Evolutionary conservation across 805 yeast species (phyloP).

Genomic region (Lachancea fermentati): DNA sequence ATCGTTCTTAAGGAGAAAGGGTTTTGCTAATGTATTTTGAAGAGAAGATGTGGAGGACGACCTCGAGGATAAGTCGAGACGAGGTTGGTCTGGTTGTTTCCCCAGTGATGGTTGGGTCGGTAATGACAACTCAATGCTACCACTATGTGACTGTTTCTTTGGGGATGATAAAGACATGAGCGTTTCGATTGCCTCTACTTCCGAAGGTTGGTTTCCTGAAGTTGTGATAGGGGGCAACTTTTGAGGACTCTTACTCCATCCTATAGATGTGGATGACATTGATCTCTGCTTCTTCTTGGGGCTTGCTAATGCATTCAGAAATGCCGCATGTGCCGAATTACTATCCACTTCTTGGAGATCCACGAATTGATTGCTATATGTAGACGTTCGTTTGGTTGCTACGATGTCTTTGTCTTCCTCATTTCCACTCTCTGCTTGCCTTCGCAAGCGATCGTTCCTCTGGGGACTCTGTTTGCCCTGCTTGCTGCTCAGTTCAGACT

Average conservation of each 20-base stretch:
- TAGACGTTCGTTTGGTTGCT: slow-evolving; percentile 1
- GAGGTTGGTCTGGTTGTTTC: slow-evolving; percentile 2
- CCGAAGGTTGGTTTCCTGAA: slow-evolving; percentile 22
- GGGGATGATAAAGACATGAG: slow-evolving; percentile 39
- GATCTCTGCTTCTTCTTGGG: slow-evolving; percentile 24
- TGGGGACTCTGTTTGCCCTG: neutral
- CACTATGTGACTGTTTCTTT: slow-evolving; percentile 19
- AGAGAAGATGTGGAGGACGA: slow-evolving; percentile 13
- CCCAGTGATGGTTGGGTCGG: slow-evolving; percentile 9
- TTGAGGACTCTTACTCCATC: slow-evolving; percentile 1
- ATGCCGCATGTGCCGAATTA: slow-evolving; percentile 37
- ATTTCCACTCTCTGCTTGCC: no score
- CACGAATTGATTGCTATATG: slow-evolving; percentile 13
- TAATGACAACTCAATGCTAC: slow-evolving; percentile 9
- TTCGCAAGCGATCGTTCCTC: neutral
- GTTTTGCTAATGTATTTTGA: slow-evolving; percentile 13
- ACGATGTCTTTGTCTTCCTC: neutral
- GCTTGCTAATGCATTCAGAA: slow-evolving; percentile 35
- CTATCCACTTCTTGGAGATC: slow-evolving; percentile 23
- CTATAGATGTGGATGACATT: slow-evolving; percentile 4
- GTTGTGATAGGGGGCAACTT: neutral
- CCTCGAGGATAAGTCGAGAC: slow-evolving; percentile 9
- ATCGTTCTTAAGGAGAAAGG: slow-evolving; percentile 6
- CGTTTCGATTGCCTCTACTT: slow-evolving; percentile 39
- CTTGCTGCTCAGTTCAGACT: slow-evolving; percentile 11